Conservation (phyloP, 495 filamentous ascomycete species). For the Hypoxylon fuscum region DNA sequence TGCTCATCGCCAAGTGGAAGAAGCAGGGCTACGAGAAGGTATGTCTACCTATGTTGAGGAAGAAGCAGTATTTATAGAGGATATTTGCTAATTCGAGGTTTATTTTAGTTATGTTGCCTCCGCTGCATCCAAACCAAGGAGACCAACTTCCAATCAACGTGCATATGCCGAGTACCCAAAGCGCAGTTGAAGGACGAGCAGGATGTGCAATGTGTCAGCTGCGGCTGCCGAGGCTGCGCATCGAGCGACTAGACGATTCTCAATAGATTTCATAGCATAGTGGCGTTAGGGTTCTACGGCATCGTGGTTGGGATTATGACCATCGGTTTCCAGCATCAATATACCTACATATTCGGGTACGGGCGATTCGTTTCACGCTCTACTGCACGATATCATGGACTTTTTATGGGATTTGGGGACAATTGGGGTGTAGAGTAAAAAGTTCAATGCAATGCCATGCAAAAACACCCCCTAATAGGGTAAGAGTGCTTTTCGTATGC, state of each 20-base stretch:
- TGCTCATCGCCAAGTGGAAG: slow-evolving; percentile 99
- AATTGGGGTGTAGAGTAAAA: slow-evolving; percentile 21
- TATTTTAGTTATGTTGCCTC: slow-evolving; percentile 83
- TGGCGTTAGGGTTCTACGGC: slow-evolving; percentile 31
- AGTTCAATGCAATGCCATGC: slow-evolving; percentile 22
- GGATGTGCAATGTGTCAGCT: slow-evolving; percentile 92
- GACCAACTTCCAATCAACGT: slow-evolving; percentile 97
- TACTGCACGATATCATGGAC: slow-evolving; percentile 17
- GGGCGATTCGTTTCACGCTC: slow-evolving; percentile 15
- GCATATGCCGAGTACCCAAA: slow-evolving; percentile 95
- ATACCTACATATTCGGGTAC: slow-evolving; percentile 23
- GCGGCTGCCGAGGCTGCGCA: slow-evolving; percentile 91
- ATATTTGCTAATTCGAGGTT: slow-evolving; percentile 9
- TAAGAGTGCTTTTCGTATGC: slow-evolving; percentile 10
- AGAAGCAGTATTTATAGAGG: neutral
- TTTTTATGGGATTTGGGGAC: slow-evolving; percentile 1
- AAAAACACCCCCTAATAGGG: slow-evolving; percentile 4
- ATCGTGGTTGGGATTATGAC: slow-evolving; percentile 22
- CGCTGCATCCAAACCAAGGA: slow-evolving; percentile 98
- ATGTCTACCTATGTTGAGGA: slow-evolving; percentile 28
- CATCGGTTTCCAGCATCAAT: slow-evolving; percentile 21
- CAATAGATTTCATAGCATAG: slow-evolving; percentile 17
- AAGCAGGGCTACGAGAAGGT: slow-evolving; percentile 99
- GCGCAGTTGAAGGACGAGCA: slow-evolving; percentile 91
- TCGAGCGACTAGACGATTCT: slow-evolving; percentile 73